Evolutionary conservation across 2,329 filamentous ascomycete species (phyloP).

Genomic region (Didymella pomorum): DNA sequence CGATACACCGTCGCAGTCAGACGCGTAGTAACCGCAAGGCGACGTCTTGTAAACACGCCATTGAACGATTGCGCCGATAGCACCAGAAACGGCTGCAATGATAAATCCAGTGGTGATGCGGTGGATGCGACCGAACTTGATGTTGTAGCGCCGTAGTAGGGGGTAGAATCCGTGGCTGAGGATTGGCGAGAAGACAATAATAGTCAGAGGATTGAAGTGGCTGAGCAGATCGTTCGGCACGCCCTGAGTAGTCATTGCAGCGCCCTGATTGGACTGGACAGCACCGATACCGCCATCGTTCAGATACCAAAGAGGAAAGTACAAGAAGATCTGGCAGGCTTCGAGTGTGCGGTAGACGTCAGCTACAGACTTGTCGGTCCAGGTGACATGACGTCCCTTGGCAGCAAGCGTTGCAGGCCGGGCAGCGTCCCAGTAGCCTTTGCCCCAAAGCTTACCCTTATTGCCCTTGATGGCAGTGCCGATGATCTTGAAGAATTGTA

Average conservation of each 20-base stretch:
- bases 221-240: conserved; percentile 24
- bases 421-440: conserved; percentile 44
- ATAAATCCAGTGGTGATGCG: conserved; percentile 62
- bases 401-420: conserved; percentile 39
- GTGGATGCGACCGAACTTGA: conserved; percentile 59
- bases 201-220: conserved; percentile 22
- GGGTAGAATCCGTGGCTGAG: conserved; percentile 61
- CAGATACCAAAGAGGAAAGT: conserved; percentile 50
- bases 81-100: conserved; percentile 58
- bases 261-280: conserved; percentile 56
- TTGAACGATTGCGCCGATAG: conserved; percentile 52
- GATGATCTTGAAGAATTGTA: conserved; percentile 46
- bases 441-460: conserved; percentile 47
- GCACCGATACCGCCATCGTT: conserved; percentile 60
- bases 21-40: conserved; percentile 55
- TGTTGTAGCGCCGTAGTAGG: conserved; percentile 50
- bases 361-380: conserved; percentile 27
- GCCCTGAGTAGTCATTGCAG: conserved; percentile 25
- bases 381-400: conserved; percentile 35
- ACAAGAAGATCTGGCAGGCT: conserved; percentile 42
- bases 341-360: conserved; percentile 24
- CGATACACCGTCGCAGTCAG: conserved; percentile 50
- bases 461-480: conserved; percentile 44
- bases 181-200: conserved; percentile 50
- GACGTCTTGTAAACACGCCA: conserved; percentile 57